phyloP scores from a whole-genome alignment of 2,329 filamentous ascomycete species.

The Claviceps monticola region DNA sequence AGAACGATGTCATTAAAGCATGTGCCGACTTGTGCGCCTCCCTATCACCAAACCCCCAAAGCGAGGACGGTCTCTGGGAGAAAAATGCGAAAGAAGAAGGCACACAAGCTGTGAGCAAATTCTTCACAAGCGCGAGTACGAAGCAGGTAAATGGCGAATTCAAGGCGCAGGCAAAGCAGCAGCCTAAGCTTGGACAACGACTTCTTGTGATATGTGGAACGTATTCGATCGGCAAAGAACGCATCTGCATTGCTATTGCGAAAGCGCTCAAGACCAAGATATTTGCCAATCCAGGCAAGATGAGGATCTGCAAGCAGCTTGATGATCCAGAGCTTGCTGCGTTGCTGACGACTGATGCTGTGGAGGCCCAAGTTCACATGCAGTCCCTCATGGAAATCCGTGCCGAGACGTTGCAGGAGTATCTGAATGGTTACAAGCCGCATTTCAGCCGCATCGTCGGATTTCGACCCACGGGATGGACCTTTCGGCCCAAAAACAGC shows the following conservation, averaged over 20 bases:
- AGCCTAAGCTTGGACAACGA: constrained; percentile 30
- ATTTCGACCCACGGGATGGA: constrained; percentile 90
- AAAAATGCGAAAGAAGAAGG: constrained; percentile 26
- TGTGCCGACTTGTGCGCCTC: constrained; percentile 81
- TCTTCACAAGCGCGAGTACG: constrained; percentile 27
- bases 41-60: constrained; percentile 50
- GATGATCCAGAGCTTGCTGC: constrained; percentile 70
- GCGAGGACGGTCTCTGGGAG: constrained; percentile 33
- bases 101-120: constrained; percentile 35
- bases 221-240: constrained; percentile 95
- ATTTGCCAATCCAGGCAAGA: constrained; percentile 71
- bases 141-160: constrained; percentile 17
- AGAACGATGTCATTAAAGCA: constrained; percentile 73
- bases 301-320: constrained; percentile 69
- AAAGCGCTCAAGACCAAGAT: constrained; percentile 78
- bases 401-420: constrained; percentile 80
- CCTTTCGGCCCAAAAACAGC: constrained; percentile 55
- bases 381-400: constrained; percentile 90
- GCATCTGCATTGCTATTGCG: constrained; percentile 86
- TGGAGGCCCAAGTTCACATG: constrained; percentile 92
- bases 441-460: constrained; percentile 80
- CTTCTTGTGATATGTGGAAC: constrained; percentile 89
- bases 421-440: constrained; percentile 64
- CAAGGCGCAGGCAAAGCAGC: constrained; percentile 13
- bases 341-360: constrained; percentile 65